phyloP scores from a whole-genome alignment of 345 rosid species.

The Trapa incisa region DNA sequence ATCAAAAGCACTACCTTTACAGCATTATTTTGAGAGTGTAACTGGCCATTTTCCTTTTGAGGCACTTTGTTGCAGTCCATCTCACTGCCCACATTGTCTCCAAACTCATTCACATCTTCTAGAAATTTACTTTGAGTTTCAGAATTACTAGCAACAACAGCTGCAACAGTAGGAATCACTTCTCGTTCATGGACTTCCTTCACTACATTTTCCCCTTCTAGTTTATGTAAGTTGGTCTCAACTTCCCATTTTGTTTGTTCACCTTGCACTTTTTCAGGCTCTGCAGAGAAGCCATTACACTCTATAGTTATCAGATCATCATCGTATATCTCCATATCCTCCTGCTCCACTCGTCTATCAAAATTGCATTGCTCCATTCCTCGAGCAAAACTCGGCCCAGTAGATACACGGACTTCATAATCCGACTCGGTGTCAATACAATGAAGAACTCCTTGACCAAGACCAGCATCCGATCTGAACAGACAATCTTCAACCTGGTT shows the following conservation, averaged over 20 bases:
- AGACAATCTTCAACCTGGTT: constrained; percentile 27
- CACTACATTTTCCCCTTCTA: constrained; percentile 15
- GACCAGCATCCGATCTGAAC: constrained; percentile 13
- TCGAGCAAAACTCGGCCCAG: constrained; percentile 11
- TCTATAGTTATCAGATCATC: constrained; percentile 22
- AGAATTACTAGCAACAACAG: neutral
- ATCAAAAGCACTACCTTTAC: constrained; percentile 33
- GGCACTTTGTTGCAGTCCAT: constrained; percentile 10
- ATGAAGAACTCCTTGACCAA: constrained; percentile 20
- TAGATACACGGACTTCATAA: constrained; percentile 15
- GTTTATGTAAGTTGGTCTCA: constrained; percentile 7
- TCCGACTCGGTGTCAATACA: constrained; percentile 9
- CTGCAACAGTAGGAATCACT: constrained; percentile 7
- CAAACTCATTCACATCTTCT: constrained; percentile 18
- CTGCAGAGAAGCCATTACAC: constrained; percentile 25
- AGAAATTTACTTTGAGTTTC: neutral
- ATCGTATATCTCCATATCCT: constrained; percentile 14
- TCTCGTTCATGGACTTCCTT: constrained; percentile 18
- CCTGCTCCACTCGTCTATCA: constrained; percentile 9
- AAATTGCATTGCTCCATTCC: constrained; percentile 22
- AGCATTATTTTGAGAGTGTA: constrained; percentile 22
- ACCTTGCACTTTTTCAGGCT: constrained; percentile 27
- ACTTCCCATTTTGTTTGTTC: constrained; percentile 14
- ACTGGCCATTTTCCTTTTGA: constrained; percentile 21
- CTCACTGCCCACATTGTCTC: constrained; percentile 19